A percentile compares a stretch with the other conserved stretches of the same genome.
These are phyloP conservation scores for Magnaporthales sp. DNA, from an alignment of 2,329 filamentous ascomycete genomes.

Conservation along the genomic window DNA sequence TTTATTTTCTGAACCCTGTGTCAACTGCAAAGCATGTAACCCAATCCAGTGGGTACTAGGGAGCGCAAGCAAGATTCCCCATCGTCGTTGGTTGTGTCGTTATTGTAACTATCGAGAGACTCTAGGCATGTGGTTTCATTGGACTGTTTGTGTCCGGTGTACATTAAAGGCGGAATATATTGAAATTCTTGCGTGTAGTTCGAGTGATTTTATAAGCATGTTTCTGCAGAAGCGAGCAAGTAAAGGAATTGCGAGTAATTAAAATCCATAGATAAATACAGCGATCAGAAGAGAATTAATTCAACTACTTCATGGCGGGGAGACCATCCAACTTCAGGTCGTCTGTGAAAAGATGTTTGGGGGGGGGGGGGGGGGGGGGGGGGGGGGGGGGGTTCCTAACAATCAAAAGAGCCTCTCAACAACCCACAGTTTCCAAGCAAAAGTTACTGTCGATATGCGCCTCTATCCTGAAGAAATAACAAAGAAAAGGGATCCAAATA, in stretches of 20 bases:
- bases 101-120: neutral
- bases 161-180: neutral
- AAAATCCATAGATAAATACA: neutral
- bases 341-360: neutral
- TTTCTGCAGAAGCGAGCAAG: neutral
- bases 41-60: conserved; percentile 12
- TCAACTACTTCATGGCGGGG: neutral
- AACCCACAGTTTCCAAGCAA: neutral
- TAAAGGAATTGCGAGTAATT: neutral
- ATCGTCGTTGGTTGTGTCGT: neutral
- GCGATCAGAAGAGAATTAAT: neutral
- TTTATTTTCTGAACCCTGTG: neutral
- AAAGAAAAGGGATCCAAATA: neutral
- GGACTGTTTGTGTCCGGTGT: neutral
- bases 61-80: conserved; percentile 6
- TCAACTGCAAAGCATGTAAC: neutral
- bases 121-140: neutral
- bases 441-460: neutral
- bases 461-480: neutral
- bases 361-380: too few relatives aligned
- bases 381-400: neutral
- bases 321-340: neutral
- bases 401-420: neutral
- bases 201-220: neutral
- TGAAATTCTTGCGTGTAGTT: neutral